phyloP scores from a whole-genome alignment of 2,329 filamentous ascomycete species.

The Rhytidhysteron rufulum region DNA sequence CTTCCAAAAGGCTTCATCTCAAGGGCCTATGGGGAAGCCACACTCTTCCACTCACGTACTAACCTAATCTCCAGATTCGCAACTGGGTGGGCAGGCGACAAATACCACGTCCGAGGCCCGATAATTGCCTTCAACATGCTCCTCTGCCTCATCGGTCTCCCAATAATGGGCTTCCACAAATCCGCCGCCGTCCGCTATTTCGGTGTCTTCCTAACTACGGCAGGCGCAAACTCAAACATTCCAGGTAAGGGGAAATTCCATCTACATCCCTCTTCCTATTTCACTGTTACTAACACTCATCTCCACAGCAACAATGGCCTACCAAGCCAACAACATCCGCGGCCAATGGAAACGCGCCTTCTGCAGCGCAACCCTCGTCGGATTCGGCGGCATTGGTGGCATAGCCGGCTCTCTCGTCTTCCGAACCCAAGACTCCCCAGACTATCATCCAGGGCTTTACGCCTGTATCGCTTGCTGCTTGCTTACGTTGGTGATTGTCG shows the following conservation, averaged over 20 bases:
- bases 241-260: too few species aligned
- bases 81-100: slow-evolving; percentile 64
- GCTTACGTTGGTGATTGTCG: slow-evolving; percentile 33
- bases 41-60: too few species aligned
- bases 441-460: slow-evolving; percentile 34
- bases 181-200: slow-evolving; percentile 62
- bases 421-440: slow-evolving; percentile 39
- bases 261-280: too few species aligned
- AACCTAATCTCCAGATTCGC: too few species aligned
- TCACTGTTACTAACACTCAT: too few species aligned
- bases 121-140: slow-evolving; percentile 64
- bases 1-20: slow-evolving; percentile 1
- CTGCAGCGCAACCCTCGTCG: slow-evolving; percentile 70
- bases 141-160: slow-evolving; percentile 64
- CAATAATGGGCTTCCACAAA: slow-evolving; percentile 66
- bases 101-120: slow-evolving; percentile 62
- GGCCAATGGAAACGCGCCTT: slow-evolving; percentile 88
- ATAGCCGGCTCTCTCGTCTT: slow-evolving; percentile 75
- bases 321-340: slow-evolving; percentile 83
- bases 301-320: slow-evolving; percentile 69
- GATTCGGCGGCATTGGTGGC: slow-evolving; percentile 72
- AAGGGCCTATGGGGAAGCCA: too few species aligned
- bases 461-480: slow-evolving; percentile 36
- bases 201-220: slow-evolving; percentile 71
- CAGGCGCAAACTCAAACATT: slow-evolving; percentile 73